Evolutionary conservation across 1,284 basidiomycete genomes (phyloP).

Genomic region (Gastroboletus turbinatus): DNA sequence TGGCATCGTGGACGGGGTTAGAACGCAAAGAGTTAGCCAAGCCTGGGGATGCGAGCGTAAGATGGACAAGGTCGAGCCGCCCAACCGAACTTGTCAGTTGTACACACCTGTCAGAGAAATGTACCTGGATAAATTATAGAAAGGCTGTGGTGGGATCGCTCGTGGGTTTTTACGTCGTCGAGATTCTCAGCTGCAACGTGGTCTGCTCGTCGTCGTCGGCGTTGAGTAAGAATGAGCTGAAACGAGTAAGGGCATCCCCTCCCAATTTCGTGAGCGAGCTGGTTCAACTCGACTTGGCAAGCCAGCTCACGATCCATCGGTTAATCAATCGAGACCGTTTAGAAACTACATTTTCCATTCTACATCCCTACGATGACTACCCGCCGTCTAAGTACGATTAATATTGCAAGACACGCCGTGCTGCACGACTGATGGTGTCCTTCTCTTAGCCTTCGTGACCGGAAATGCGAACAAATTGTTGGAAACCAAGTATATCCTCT

Average conservation of each 20-base stretch:
- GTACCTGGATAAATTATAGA: background rate
- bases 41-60: background rate
- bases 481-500: conserved; percentile 83
- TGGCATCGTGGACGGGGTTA: conserved; percentile 35
- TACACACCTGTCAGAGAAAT: conserved; percentile 2
- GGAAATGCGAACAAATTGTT: conserved; percentile 93
- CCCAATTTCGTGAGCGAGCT: background rate
- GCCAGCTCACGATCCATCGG: background rate
- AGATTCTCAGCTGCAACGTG: conserved; percentile 7
- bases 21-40: background rate
- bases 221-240: conserved; percentile 1
- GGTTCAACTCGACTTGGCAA: conserved; percentile 1
- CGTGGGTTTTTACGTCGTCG: conserved; percentile 2
- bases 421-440: background rate
- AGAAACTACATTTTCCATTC: background rate
- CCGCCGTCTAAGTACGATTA: conserved; percentile 25
- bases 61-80: background rate
- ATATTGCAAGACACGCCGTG: background rate
- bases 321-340: background rate
- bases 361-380: conserved; percentile 18
- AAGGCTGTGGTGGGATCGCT: background rate
- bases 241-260: background rate
- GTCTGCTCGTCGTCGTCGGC: conserved; percentile 17
- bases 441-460: conserved; percentile 80
- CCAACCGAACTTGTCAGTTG: background rate